These are phyloP conservation scores for Pleurotus salmoneostramineus DNA, from an alignment of 768 basidiomycete genomes.

Conservation along the genomic window DNA sequence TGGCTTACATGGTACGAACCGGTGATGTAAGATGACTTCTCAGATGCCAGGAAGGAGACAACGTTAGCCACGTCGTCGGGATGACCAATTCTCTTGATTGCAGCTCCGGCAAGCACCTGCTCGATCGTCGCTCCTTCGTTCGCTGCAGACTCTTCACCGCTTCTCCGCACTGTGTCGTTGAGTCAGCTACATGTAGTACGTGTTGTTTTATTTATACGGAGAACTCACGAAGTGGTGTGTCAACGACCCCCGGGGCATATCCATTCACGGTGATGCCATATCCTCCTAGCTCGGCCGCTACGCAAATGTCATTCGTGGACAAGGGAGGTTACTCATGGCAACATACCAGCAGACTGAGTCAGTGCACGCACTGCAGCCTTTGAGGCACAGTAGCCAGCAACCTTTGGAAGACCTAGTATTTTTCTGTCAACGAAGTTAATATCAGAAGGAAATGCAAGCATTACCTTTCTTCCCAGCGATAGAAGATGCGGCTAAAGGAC, in stretches of 20 bases:
- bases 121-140: not conserved
- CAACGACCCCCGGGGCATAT: conserved; percentile 30
- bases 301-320: not conserved
- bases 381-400: conserved; percentile 24
- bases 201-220: not conserved
- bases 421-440: not conserved
- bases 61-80: conserved; percentile 28
- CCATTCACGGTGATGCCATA: conserved; percentile 39
- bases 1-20: conserved; percentile 17
- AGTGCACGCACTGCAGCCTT: conserved; percentile 39
- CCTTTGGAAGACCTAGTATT: not conserved
- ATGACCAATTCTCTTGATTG: not conserved
- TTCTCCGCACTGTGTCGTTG: not conserved
- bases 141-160: not conserved
- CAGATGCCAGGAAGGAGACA: conserved; percentile 30
- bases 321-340: not conserved
- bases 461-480: conserved; percentile 23
- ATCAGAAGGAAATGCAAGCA: not conserved
- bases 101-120: not conserved
- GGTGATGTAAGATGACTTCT: conserved; percentile 28
- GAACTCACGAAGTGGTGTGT: conserved; percentile 9
- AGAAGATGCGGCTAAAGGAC: conserved; percentile 20
- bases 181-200: not conserved
- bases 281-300: conserved; percentile 32
- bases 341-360: conserved; percentile 34